phyloP scores from a whole-genome alignment of 352 stramenopile species.

The Globisporangium mamillatum region DNA sequence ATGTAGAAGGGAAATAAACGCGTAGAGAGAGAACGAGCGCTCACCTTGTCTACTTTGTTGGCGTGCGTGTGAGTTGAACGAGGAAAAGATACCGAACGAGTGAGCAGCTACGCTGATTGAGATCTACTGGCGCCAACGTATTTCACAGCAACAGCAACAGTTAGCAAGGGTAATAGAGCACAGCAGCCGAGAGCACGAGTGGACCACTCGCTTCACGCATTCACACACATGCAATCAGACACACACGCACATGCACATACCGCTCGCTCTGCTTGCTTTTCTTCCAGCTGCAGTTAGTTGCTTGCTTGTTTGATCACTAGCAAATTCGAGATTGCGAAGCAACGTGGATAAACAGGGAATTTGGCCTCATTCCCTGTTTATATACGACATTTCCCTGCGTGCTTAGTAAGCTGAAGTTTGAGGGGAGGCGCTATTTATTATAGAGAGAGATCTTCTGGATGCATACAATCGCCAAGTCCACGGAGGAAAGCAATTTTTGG shows the following conservation, averaged over 20 bases:
- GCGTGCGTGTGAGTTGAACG: not conserved
- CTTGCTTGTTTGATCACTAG: not conserved
- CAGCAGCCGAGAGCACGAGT: not conserved
- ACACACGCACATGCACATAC: not conserved
- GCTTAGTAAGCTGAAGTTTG: too few species aligned
- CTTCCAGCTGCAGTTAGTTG: not conserved
- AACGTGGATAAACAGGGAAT: too few species aligned
- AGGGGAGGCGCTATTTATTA: too few species aligned
- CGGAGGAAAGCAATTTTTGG: too few species aligned
- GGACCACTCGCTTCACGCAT: not conserved
- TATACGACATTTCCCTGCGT: too few species aligned
- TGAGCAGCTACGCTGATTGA: not conserved
- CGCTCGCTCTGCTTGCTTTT: not conserved
- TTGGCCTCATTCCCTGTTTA: too few species aligned
- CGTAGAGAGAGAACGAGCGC: not conserved
- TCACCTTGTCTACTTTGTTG: not conserved
- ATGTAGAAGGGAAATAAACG: too few species aligned
- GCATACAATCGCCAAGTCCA: too few species aligned
- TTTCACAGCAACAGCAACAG: not conserved
- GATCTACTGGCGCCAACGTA: not conserved
- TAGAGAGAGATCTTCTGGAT: too few species aligned
- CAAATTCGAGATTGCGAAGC: conserved; percentile 12
- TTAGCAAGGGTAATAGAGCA: not conserved
- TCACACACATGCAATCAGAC: not conserved
- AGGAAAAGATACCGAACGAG: conserved; percentile 1